A percentile compares a stretch with the other conserved stretches of the same genome.
phyloP scores from a whole-genome alignment of 2,329 filamentous ascomycete species.

The Aspergillus fischeri region DNA sequence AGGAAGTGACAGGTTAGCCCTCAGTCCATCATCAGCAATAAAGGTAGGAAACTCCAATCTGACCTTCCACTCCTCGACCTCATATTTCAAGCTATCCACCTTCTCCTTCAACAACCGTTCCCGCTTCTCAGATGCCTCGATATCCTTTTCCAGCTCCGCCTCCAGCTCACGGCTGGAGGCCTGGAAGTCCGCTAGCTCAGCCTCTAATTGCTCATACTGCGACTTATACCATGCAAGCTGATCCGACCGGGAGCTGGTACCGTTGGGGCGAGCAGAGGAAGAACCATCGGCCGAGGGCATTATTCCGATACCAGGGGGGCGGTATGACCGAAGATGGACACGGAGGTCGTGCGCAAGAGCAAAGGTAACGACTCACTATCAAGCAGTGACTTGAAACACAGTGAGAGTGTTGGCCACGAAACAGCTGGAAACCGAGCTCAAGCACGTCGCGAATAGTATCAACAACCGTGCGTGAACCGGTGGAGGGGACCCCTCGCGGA shows the following conservation, averaged over 20 bases:
- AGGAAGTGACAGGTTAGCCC: conserved; percentile 8
- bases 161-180: conserved; percentile 91
- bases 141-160: conserved; percentile 89
- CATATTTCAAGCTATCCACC: conserved; percentile 76
- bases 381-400: not conserved
- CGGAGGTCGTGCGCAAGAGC: no score
- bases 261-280: conserved; percentile 37
- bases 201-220: conserved; percentile 89
- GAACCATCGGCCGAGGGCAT: conserved; percentile 37
- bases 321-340: conserved; percentile 10
- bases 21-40: not conserved
- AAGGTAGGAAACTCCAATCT: conserved; percentile 9
- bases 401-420: conserved; percentile 1
- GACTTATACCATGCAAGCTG: conserved; percentile 91
- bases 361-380: not conserved
- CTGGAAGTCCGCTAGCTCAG: conserved; percentile 89
- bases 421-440: conserved; percentile 6
- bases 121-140: conserved; percentile 90
- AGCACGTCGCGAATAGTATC: conserved; percentile 9
- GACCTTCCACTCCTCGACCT: conserved; percentile 98
- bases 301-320: conserved; percentile 22
- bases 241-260: conserved; percentile 55
- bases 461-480: conserved; percentile 14
- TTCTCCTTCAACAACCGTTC: conserved; percentile 83
- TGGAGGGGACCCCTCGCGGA: conserved; percentile 24